Base-by-base conservation (phyloP, 805 yeast species). In the Zygosaccharomyces bailii region DNA sequence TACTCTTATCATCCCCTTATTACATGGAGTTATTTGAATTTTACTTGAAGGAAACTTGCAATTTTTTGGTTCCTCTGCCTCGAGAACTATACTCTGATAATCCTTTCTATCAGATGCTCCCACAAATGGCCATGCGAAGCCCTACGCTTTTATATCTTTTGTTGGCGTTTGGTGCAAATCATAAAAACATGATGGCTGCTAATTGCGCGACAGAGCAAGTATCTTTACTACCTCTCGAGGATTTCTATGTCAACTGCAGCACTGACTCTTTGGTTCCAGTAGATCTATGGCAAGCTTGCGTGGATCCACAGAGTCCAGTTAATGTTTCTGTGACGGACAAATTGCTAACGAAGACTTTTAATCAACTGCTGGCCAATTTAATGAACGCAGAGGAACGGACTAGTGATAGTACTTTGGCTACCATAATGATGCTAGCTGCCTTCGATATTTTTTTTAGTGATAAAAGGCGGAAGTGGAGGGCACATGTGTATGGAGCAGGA, bases 401-500 rank as follows among this genome's bases (percentile, higher is more conserved):
- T 2, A 76, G 85, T n/a, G 86, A 84, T 57, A 71, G 78, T 5
- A 80, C 90, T 0, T 65, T 84, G 42, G 82, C 86, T 0, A 69
- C 84, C 2, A 79, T 82, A 1, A 60, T 84, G 47, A 63, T 82
- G 46, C 64, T 84, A 7, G 73, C 80, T n/a, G 78, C 84, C 25
- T 80, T 76, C 58, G 82, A 80, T 50, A 70, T 69, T 61, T 37
- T 71, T 65, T 57, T 75, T 71, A 34, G 71, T 61, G 49, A 72
- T 68, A 51, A 46, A 71, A 68, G 49, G 68, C 43, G 58, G 46
- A 59, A 74, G 37, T 86, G 87, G 78, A 71, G 80, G 55, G 74
- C 82, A 1, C 91, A 84, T 58, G 66, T 79, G 40, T 68, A 74
- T 29, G 89, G 89, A 0, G 89, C 89, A 0, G 69, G 79, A 46